Conservation (phyloP, 2,329 filamentous ascomycete genomes). For the Trichoderma endophyticum region DNA sequence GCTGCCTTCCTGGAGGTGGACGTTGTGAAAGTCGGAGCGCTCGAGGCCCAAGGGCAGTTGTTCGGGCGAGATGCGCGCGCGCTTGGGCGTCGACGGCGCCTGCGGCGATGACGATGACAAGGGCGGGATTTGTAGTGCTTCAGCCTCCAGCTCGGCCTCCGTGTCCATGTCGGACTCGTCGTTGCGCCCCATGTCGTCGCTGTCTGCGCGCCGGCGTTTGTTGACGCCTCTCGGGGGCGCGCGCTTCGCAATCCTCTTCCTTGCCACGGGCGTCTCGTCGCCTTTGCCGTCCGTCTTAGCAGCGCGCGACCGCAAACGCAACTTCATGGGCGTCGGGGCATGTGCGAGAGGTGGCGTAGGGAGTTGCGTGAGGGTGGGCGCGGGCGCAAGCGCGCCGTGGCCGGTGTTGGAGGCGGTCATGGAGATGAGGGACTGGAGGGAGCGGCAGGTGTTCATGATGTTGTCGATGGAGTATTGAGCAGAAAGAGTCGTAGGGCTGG, state of each 20-base stretch:
- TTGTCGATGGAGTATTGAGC: constrained; percentile 48
- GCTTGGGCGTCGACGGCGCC: constrained; percentile 55
- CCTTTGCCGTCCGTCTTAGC: constrained; percentile 22
- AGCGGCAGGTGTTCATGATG: constrained; percentile 59
- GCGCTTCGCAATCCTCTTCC: constrained; percentile 54
- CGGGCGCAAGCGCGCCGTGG: constrained; percentile 28
- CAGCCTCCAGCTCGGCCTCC: constrained; percentile 28
- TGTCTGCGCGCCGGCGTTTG: constrained; percentile 50
- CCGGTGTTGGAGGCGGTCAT: constrained; percentile 10
- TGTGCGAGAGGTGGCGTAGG: constrained; percentile 56
- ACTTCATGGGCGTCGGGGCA: constrained; percentile 50
- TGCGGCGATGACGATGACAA: constrained; percentile 17
- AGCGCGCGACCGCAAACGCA: constrained; percentile 52
- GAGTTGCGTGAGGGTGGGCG: constrained; percentile 38
- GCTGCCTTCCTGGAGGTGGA: constrained; percentile 38
- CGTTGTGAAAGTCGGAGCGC: constrained; percentile 55
- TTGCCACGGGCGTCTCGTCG: constrained; percentile 2
- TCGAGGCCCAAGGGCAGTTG: constrained; percentile 58
- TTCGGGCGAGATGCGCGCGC: constrained; percentile 58
- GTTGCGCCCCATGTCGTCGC: constrained; percentile 46
- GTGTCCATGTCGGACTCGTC: constrained; percentile 32
- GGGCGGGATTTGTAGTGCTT: background rate
- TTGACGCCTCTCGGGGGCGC: constrained; percentile 45
- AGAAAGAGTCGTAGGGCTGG: constrained; percentile 50
- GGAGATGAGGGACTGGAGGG: constrained; percentile 55